These are phyloP conservation scores for Cardamine occulta DNA, from an alignment of 345 rosid genomes.

Conservation along the genomic window DNA sequence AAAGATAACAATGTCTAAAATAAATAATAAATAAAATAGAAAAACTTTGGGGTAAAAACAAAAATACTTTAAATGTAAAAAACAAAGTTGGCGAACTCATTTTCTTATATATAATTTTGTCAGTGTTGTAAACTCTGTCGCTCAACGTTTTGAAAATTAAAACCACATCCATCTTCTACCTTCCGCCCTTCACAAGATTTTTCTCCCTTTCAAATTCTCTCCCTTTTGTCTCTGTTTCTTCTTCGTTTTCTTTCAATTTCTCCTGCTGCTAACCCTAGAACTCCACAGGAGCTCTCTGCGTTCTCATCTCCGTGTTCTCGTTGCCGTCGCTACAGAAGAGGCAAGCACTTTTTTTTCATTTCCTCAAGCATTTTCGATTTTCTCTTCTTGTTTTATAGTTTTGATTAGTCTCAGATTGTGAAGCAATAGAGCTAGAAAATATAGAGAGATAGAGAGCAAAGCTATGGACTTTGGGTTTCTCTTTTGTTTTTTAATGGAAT, in stretches of 20 bases:
- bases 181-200: conserved; percentile 21
- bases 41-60: background rate
- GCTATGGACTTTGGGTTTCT: background rate
- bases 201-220: conserved; percentile 17
- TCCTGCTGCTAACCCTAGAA: conserved; percentile 24
- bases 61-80: background rate
- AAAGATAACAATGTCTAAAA: background rate
- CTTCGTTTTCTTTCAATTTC: conserved; percentile 14
- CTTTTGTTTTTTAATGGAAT: background rate
- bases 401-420: conserved; percentile 1
- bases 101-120: background rate
- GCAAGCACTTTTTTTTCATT: conserved; percentile 10
- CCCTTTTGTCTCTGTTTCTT: background rate
- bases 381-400: conserved; percentile 13
- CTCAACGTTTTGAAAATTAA: conserved; percentile 25
- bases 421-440: background rate
- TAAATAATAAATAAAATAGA: background rate
- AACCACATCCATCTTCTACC: conserved; percentile 11
- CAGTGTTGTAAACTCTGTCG: conserved; percentile 2
- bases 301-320: background rate
- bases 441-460: background rate
- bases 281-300: conserved; percentile 9
- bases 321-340: conserved; percentile 25
- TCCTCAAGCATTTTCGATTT: background rate
- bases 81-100: background rate